These are phyloP conservation scores for Xylaria sp. DNA, from an alignment of 2,329 filamentous ascomycete species.

Conservation along the genomic window DNA sequence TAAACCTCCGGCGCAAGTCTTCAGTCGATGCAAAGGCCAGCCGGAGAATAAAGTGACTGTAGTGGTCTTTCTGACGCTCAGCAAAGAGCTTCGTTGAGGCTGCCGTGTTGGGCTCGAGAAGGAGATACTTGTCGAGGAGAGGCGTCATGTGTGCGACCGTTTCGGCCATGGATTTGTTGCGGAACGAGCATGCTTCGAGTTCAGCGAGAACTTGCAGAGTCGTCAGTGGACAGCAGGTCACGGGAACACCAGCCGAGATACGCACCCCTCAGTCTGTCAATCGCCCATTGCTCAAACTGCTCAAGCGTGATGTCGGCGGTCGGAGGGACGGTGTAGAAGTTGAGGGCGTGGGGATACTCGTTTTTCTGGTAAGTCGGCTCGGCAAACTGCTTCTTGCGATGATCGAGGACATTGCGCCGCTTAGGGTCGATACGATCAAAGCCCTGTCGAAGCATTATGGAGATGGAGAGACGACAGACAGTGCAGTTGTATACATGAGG, in stretches of 20 bases:
- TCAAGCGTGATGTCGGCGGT: conserved; percentile 93
- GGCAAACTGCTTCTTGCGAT: conserved; percentile 83
- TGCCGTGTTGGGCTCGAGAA: conserved; percentile 29
- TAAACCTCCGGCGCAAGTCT: conserved; percentile 81
- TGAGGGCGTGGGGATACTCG: conserved; percentile 79
- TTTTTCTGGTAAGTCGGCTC: conserved; percentile 69
- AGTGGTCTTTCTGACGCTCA: conserved; percentile 92
- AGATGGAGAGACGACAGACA: not conserved
- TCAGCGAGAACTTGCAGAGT: conserved; percentile 65
- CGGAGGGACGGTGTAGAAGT: conserved; percentile 83
- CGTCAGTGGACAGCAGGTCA: conserved; percentile 16
- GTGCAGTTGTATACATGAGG: not conserved
- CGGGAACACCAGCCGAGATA: not conserved
- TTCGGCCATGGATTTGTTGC: conserved; percentile 80
- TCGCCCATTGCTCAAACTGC: conserved; percentile 98
- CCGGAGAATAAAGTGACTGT: conserved; percentile 93
- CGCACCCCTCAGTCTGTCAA: conserved; percentile 77
- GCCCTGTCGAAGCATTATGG: conserved; percentile 30
- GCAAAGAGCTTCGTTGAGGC: conserved; percentile 49
- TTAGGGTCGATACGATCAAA: conserved; percentile 59
- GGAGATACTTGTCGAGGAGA: conserved; percentile 65
- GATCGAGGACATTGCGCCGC: conserved; percentile 67
- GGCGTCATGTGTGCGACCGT: conserved; percentile 79
- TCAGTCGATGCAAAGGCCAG: conserved; percentile 90
- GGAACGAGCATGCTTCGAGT: conserved; percentile 90